These are phyloP conservation scores for Phaffia australis DNA, from an alignment of 768 basidiomycete genomes.

Conservation along the genomic window DNA sequence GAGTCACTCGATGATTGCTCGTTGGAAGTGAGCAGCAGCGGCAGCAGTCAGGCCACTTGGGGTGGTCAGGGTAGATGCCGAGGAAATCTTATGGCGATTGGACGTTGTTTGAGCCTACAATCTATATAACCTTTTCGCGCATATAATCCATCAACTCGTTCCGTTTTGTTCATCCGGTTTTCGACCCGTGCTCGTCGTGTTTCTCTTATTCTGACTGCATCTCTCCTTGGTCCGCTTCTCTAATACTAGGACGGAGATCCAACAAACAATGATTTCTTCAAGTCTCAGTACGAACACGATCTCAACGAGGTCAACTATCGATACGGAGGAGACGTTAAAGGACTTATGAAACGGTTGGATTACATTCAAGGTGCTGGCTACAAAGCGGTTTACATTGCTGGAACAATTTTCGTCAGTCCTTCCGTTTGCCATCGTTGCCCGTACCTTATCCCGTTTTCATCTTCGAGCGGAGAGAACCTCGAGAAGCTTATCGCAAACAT, in stretches of 20 bases:
- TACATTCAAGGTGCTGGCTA: slow-evolving; percentile 86
- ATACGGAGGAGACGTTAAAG: slow-evolving; percentile 77
- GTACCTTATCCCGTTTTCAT: neutral
- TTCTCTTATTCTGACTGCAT: neutral
- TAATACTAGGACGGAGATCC: slow-evolving; percentile 61
- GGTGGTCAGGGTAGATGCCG: neutral
- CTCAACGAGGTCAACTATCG: slow-evolving; percentile 80
- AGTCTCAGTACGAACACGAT: slow-evolving; percentile 67
- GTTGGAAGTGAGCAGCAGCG: neutral
- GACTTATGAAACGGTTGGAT: slow-evolving; percentile 62
- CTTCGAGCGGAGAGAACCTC: neutral
- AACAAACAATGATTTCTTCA: slow-evolving; percentile 79
- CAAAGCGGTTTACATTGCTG: slow-evolving; percentile 74
- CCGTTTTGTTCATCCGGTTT: neutral
- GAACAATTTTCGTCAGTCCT: slow-evolving; percentile 71
- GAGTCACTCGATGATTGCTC: too few species aligned
- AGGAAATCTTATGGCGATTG: too few species aligned
- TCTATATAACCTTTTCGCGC: neutral
- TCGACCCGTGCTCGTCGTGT: neutral
- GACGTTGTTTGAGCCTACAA: neutral
- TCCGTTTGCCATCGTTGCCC: neutral
- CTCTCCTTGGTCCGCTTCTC: neutral
- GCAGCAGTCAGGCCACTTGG: neutral
- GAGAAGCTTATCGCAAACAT: neutral
- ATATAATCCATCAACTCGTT: neutral